Conservation (phyloP, 2,329 filamentous ascomycete species). For the Graphilbum fragrans region DNA sequence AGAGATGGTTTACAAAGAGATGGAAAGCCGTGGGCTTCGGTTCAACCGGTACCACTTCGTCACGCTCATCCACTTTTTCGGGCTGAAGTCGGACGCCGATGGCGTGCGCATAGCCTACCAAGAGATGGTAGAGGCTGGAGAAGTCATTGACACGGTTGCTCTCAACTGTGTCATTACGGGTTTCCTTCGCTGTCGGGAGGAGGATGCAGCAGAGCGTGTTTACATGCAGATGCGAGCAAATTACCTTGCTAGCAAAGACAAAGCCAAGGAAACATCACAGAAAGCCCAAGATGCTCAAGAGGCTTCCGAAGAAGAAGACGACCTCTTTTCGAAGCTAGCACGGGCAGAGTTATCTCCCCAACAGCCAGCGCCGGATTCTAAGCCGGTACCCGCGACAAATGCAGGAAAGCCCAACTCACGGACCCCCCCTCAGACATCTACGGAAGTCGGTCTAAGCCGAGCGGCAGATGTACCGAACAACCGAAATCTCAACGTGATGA, state of each 20-base stretch:
- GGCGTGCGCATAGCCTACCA: conserved; percentile 67
- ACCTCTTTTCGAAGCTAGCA: too few species aligned
- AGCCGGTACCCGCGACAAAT: too few species aligned
- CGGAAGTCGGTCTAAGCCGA: conserved; percentile 11
- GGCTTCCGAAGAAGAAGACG: background rate
- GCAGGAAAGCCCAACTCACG: too few species aligned
- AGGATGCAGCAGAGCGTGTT: conserved; percentile 62
- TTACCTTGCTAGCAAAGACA: conserved; percentile 18
- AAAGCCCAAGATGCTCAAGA: background rate
- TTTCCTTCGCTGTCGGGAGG: conserved; percentile 65
- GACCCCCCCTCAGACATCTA: too few species aligned
- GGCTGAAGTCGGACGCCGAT: conserved; percentile 59
- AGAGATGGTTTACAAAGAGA: conserved; percentile 74
- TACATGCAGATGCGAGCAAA: conserved; percentile 73
- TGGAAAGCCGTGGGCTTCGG: conserved; percentile 53
- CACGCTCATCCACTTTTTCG: conserved; percentile 73
- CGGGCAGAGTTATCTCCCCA: too few species aligned
- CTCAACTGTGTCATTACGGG: conserved; percentile 79
- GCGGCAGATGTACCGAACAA: too few species aligned
- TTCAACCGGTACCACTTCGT: conserved; percentile 74
- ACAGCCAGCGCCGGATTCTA: too few species aligned
- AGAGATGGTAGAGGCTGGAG: conserved; percentile 70
- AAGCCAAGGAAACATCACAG: background rate
- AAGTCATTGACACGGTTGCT: conserved; percentile 77
- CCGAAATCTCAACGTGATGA: conserved; percentile 30